Conservation (phyloP, 2,329 filamentous ascomycete genomes). For the Curvularia lunata region DNA sequence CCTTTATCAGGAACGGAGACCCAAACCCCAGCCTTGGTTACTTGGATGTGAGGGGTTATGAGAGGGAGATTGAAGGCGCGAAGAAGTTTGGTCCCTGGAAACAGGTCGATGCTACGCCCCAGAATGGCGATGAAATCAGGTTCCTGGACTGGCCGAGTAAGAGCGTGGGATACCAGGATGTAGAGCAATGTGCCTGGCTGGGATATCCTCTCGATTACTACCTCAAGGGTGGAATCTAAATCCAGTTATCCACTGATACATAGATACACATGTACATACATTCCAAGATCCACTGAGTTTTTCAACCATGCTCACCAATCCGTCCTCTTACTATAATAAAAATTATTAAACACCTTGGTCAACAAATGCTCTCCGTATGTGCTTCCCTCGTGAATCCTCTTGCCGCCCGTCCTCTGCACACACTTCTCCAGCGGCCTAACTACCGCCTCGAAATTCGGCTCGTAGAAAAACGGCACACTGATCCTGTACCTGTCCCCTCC, state of each 20-base stretch:
- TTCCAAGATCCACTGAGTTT: neutral
- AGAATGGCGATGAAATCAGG: conserved; percentile 47
- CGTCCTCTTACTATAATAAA: conserved; percentile 42
- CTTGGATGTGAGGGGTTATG: conserved; percentile 56
- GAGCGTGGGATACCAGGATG: conserved; percentile 55
- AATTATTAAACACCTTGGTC: conserved; percentile 53
- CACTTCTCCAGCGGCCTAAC: conserved; percentile 50
- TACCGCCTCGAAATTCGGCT: conserved; percentile 52
- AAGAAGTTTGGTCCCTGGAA: conserved; percentile 47
- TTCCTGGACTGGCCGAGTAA: conserved; percentile 57
- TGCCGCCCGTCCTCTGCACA: conserved; percentile 36
- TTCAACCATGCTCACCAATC: conserved; percentile 24
- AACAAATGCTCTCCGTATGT: conserved; percentile 54
- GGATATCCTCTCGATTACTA: conserved; percentile 45
- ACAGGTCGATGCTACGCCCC: conserved; percentile 42
- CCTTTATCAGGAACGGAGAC: conserved; percentile 59
- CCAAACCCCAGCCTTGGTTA: conserved; percentile 59
- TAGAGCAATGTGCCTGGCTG: conserved; percentile 56
- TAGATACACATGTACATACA: neutral
- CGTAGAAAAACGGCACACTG: conserved; percentile 58
- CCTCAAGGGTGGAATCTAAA: conserved; percentile 33
- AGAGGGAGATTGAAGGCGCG: conserved; percentile 51
- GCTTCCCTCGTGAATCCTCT: conserved; percentile 39
- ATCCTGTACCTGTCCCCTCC: conserved; percentile 48
- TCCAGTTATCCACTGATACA: no score